Evolutionary conservation across 306 rosid species (phyloP).

Genomic region (Canavalia ensiformis): DNA sequence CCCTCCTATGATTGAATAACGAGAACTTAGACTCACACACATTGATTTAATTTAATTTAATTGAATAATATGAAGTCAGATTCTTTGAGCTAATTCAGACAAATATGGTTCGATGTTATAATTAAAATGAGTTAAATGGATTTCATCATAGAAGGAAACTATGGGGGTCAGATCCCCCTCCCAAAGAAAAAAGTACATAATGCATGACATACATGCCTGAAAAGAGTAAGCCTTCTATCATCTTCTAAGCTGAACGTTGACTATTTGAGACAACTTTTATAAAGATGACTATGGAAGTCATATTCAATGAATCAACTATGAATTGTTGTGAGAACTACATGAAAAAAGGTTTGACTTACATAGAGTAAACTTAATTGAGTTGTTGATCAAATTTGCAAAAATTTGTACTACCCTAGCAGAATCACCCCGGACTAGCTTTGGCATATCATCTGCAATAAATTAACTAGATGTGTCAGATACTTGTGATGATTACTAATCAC

Average conservation of each 20-base stretch:
- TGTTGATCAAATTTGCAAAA: slow-evolving; percentile 94
- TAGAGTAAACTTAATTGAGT: slow-evolving; percentile 92
- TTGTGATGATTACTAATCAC: slow-evolving; percentile 22
- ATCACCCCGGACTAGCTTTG: slow-evolving; percentile 90
- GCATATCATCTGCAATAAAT: slow-evolving; percentile 80
- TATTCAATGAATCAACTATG: background rate
- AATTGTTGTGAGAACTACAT: background rate
- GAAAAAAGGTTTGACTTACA: slow-evolving; percentile 61
- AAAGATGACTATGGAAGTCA: background rate
- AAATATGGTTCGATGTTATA: background rate
- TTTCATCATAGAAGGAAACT: background rate
- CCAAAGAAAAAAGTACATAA: background rate
- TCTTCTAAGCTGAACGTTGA: background rate
- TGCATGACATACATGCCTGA: background rate
- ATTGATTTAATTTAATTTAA: background rate
- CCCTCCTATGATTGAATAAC: background rate
- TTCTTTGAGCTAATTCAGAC: background rate
- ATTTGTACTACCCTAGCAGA: slow-evolving; percentile 98
- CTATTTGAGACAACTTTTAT: background rate
- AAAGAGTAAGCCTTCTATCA: background rate
- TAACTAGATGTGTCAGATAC: slow-evolving; percentile 17
- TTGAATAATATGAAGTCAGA: background rate
- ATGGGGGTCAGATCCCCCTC: background rate
- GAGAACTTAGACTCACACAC: too few species aligned
- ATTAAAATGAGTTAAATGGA: background rate